These are phyloP conservation scores for Phytophthora agathidicida DNA, from an alignment of 352 stramenopile species.

Conservation along the genomic window DNA sequence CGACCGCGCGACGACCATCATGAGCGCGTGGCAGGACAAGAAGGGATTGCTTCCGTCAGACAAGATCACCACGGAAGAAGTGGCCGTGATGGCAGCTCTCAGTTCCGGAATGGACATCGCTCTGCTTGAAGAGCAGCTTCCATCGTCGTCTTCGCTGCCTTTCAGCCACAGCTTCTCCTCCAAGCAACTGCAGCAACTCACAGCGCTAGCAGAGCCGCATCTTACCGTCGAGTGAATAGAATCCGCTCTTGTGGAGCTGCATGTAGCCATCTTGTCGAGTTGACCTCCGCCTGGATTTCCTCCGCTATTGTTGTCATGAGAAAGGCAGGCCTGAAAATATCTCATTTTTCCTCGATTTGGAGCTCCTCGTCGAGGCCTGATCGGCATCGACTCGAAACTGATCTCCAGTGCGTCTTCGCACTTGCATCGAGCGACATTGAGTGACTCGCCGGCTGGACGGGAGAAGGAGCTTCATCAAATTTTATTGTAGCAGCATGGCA, in stretches of 20 bases:
- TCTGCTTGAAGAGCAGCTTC: conserved; percentile 69
- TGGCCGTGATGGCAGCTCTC: conserved; percentile 56
- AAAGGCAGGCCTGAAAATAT: conserved; percentile 36
- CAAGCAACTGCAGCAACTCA: conserved; percentile 48
- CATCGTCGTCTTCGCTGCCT: conserved; percentile 36
- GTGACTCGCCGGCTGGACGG: conserved; percentile 13
- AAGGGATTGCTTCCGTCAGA: conserved; percentile 31
- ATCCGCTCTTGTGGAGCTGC: neutral
- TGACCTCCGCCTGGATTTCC: conserved; percentile 23
- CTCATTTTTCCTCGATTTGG: conserved; percentile 11
- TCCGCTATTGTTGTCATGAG: conserved; percentile 18
- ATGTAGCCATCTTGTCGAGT: conserved; percentile 2
- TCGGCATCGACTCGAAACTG: conserved; percentile 13
- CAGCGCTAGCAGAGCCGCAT: conserved; percentile 33
- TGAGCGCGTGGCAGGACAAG: conserved; percentile 38
- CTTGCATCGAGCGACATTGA: conserved; percentile 26
- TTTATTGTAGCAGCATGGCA: conserved; percentile 18
- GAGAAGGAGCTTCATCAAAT: conserved; percentile 15
- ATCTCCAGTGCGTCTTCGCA: conserved; percentile 4
- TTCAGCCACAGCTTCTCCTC: conserved; percentile 44
- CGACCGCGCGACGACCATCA: conserved; percentile 47
- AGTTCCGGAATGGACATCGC: conserved; percentile 66
- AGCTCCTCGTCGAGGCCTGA: conserved; percentile 3
- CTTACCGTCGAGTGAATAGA: conserved; percentile 39
- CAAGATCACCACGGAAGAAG: conserved; percentile 50